Conservation (phyloP, 2,329 filamentous ascomycete genomes). For the Dactylellina drechsleri region DNA sequence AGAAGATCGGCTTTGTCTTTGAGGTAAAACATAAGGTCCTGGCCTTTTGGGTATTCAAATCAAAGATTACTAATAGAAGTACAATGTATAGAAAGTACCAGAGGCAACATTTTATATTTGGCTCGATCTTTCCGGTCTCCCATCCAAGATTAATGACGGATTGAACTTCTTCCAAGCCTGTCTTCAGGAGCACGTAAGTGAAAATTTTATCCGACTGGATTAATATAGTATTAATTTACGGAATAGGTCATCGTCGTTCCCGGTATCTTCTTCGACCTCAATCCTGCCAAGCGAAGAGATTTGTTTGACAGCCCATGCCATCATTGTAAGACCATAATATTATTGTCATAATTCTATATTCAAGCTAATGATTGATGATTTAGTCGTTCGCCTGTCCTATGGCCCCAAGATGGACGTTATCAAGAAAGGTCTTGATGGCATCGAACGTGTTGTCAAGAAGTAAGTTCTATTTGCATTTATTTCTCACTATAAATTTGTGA, state of each 20-base stretch:
- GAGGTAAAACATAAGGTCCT: constrained; percentile 61
- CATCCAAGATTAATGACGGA: constrained; percentile 86
- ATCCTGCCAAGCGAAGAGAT: constrained; percentile 87
- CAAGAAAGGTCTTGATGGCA: constrained; percentile 81
- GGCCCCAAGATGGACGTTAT: constrained; percentile 83
- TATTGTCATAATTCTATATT: neutral
- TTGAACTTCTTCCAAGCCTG: constrained; percentile 97
- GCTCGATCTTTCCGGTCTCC: constrained; percentile 71
- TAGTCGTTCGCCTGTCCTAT: constrained; percentile 83
- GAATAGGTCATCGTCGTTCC: constrained; percentile 84
- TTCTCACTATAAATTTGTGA: too few relatives aligned
- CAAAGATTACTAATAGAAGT: neutral
- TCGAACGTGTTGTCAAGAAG: constrained; percentile 82
- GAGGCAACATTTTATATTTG: constrained; percentile 96
- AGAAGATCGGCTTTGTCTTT: constrained; percentile 86
- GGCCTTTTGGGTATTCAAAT: neutral
- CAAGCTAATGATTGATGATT: neutral
- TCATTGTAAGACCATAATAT: constrained; percentile 38
- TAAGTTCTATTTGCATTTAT: constrained; percentile 60
- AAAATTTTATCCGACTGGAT: neutral
- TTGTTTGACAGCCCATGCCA: constrained; percentile 81
- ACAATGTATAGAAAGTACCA: constrained; percentile 70
- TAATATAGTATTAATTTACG: neutral
- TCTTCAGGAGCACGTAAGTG: constrained; percentile 76
- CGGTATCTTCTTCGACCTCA: constrained; percentile 97